phyloP scores from a whole-genome alignment of 2,329 filamentous ascomycete genomes.

The Pseudofabraea citricarpa region DNA sequence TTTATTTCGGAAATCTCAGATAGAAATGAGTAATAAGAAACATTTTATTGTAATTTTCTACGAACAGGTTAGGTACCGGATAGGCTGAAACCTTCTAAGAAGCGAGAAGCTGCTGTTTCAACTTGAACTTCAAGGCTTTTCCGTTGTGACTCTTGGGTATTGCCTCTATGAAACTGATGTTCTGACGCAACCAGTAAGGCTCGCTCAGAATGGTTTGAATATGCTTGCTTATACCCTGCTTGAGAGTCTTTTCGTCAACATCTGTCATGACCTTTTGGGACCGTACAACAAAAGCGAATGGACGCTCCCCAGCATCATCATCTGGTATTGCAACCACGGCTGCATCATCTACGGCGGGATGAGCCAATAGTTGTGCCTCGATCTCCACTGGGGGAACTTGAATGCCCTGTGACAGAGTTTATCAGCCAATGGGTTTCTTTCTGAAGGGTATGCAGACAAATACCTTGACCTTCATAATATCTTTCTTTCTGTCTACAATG shows the following conservation, averaged over 20 bases:
- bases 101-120: constrained; percentile 1
- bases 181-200: constrained; percentile 2
- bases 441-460: background rate
- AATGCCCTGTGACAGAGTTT: constrained; percentile 1
- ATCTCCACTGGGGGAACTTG: constrained; percentile 1
- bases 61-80: background rate
- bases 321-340: constrained; percentile 1
- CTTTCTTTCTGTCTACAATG: constrained; percentile 73
- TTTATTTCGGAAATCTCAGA: background rate
- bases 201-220: background rate
- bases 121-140: constrained; percentile 1
- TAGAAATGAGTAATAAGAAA: background rate
- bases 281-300: constrained; percentile 2
- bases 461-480: constrained; percentile 71
- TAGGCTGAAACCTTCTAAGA: background rate
- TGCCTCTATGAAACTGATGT: constrained; percentile 1
- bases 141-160: constrained; percentile 2
- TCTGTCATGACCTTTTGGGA: constrained; percentile 2
- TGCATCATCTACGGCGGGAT: constrained; percentile 1
- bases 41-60: background rate
- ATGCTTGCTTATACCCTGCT: background rate
- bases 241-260: constrained; percentile 1
- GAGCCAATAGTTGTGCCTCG: constrained; percentile 1
- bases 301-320: constrained; percentile 1
- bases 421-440: background rate